Evolutionary conservation across 805 yeast species (phyloP).

Genomic region (Suhomyces faveliae): DNA sequence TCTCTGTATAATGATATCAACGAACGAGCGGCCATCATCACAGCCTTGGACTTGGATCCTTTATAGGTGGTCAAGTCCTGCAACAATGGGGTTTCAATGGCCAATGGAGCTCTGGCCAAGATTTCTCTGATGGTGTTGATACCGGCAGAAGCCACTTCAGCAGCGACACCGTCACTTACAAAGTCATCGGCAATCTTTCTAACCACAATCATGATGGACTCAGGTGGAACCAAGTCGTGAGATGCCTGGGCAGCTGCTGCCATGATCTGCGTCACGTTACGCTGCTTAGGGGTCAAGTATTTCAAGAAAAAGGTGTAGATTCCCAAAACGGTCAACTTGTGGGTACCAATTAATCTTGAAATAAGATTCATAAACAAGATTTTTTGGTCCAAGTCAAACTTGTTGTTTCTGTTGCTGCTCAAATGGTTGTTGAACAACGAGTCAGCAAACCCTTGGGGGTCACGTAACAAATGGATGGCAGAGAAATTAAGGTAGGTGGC

Average conservation of each 20-base stretch:
- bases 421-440: slow-evolving; percentile 70
- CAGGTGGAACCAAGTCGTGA: slow-evolving; percentile 97
- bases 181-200: slow-evolving; percentile 96
- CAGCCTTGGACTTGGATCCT: slow-evolving; percentile 92
- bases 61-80: slow-evolving; percentile 90
- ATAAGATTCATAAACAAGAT: slow-evolving; percentile 83
- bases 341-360: slow-evolving; percentile 90
- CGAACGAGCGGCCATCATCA: slow-evolving; percentile 89
- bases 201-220: slow-evolving; percentile 72
- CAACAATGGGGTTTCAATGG: slow-evolving; percentile 81
- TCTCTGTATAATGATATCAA: slow-evolving; percentile 86
- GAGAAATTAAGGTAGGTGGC: slow-evolving; percentile 83
- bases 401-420: slow-evolving; percentile 64
- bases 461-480: slow-evolving; percentile 90
- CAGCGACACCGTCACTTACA: slow-evolving; percentile 96
- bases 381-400: slow-evolving; percentile 82
- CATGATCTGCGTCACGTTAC: slow-evolving; percentile 91
- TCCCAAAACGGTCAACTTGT: slow-evolving; percentile 86
- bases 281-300: slow-evolving; percentile 90
- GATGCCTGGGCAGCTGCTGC: slow-evolving; percentile 97
- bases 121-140: slow-evolving; percentile 93
- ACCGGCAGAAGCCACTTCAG: slow-evolving; percentile 98
- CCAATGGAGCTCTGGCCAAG: slow-evolving; percentile 88
- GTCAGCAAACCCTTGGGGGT: slow-evolving; percentile 98
- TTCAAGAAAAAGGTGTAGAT: slow-evolving; percentile 85